Conservation (phyloP, 2,329 filamentous ascomycete genomes). For the Plenodomus lindquistii region DNA sequence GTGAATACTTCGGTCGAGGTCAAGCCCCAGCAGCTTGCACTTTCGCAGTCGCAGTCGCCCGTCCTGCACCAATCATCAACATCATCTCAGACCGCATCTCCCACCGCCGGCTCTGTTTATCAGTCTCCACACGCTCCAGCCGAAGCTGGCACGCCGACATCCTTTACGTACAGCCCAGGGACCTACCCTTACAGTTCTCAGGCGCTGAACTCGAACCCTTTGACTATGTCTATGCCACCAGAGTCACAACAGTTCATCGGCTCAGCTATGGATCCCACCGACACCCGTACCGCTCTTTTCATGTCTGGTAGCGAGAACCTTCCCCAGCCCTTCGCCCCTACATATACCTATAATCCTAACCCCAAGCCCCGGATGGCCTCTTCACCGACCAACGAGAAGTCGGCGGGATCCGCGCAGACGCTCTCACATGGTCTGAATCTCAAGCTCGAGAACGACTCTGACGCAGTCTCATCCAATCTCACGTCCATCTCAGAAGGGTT, state of each 20-base stretch:
- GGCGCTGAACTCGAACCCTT: constrained; percentile 46
- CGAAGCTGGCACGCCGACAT: constrained; percentile 24
- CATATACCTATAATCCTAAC: constrained; percentile 54
- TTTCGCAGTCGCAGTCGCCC: constrained; percentile 16
- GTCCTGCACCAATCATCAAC: constrained; percentile 20
- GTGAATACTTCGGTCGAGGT: constrained; percentile 16
- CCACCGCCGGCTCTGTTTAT: constrained; percentile 23
- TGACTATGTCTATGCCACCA: constrained; percentile 55
- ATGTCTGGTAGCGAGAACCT: constrained; percentile 51
- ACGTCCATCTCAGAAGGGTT: constrained; percentile 26
- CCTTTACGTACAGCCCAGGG: constrained; percentile 22
- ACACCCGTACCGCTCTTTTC: constrained; percentile 51
- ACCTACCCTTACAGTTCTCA: constrained; percentile 33
- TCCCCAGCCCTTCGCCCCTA: constrained; percentile 44
- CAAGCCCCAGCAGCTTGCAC: constrained; percentile 23
- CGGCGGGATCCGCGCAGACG: constrained; percentile 45
- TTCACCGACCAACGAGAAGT: constrained; percentile 32
- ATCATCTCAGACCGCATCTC: constrained; percentile 30
- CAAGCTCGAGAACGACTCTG: constrained; percentile 18
- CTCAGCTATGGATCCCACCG: constrained; percentile 49
- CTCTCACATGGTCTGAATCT: constrained; percentile 42
- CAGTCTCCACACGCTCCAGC: constrained; percentile 25
- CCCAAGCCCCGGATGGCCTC: constrained; percentile 31
- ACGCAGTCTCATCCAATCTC: constrained; percentile 21
- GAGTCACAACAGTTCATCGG: constrained; percentile 60